Evolutionary conservation across 2,329 filamentous ascomycete genomes (phyloP).

Genomic region (Cladosporium sp.): DNA sequence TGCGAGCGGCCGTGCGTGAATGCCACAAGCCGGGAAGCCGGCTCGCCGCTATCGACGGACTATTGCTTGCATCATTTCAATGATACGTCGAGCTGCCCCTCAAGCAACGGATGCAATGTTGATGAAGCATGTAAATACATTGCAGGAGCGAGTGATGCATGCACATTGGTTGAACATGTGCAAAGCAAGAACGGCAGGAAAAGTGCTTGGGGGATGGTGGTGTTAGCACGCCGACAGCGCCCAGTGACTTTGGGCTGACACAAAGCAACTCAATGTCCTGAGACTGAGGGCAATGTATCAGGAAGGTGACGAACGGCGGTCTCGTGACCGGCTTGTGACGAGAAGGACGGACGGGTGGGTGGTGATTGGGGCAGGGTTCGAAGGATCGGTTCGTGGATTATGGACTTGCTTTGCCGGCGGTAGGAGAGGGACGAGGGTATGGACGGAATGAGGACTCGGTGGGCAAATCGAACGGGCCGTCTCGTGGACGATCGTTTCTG

Average conservation of each 20-base stretch:
- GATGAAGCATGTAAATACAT: background rate
- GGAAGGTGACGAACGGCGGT: conserved; percentile 6
- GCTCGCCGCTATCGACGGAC: conserved; percentile 2
- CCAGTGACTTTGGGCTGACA: background rate
- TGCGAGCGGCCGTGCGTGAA: background rate
- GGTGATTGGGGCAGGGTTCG: conserved; percentile 2
- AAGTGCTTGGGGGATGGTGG: background rate
- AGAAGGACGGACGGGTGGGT: background rate
- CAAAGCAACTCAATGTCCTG: background rate
- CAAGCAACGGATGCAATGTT: background rate
- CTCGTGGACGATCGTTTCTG: conserved; percentile 18
- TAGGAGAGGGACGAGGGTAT: conserved; percentile 7
- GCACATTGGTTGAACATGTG: conserved; percentile 10
- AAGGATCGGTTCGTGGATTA: conserved; percentile 14
- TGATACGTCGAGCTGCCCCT: background rate
- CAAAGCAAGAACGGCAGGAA: background rate
- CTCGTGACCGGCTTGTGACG: conserved; percentile 15
- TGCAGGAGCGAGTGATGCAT: background rate
- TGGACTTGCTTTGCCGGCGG: conserved; percentile 12
- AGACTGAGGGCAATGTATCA: background rate
- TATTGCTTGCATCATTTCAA: background rate
- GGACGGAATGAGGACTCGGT: conserved; percentile 11
- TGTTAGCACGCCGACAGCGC: background rate
- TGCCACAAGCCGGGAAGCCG: conserved; percentile 4
- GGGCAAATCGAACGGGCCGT: conserved; percentile 12